These are phyloP conservation scores for Centaurea solstitialis DNA, from an alignment of 129 eudicot genomes.

Conservation along the genomic window DNA sequence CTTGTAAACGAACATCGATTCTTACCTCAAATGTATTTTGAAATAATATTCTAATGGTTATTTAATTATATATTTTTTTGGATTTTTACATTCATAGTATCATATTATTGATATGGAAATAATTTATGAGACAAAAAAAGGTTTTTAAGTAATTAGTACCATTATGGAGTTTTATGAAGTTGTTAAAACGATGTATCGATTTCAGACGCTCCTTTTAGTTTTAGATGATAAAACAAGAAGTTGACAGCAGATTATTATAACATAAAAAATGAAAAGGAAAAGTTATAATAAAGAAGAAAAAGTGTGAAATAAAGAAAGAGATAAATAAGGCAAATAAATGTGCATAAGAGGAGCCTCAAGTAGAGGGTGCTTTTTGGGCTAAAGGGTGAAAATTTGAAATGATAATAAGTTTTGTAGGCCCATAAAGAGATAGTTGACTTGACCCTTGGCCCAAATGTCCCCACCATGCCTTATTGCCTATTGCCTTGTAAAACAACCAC, in stretches of 20 bases:
- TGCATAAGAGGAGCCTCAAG: not conserved
- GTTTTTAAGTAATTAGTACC: not conserved
- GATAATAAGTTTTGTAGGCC: conserved; percentile 20
- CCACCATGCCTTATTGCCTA: too few species aligned
- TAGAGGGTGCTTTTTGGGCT: conserved; percentile 12
- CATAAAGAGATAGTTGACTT: not conserved
- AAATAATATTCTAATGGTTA: not conserved
- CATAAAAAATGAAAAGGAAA: not conserved
- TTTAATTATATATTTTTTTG: too few species aligned
- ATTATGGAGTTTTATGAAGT: too few species aligned
- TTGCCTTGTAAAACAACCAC: not conserved
- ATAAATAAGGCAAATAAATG: not conserved
- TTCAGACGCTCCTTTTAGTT: not conserved
- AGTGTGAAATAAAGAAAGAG: not conserved
- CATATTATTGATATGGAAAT: not conserved
- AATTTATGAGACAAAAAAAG: not conserved
- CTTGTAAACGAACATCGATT: not conserved
- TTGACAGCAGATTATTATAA: not conserved
- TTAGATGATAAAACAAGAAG: not conserved
- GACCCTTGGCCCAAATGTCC: conserved; percentile 9
- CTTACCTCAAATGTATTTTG: not conserved
- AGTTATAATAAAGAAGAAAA: not conserved
- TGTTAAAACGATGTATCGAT: too few species aligned
- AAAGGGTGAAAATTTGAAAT: conserved; percentile 11
- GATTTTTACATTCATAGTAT: too few species aligned